These are phyloP conservation scores for Phytophthora europaea DNA, from an alignment of 352 stramenopile genomes.

Conservation along the genomic window DNA sequence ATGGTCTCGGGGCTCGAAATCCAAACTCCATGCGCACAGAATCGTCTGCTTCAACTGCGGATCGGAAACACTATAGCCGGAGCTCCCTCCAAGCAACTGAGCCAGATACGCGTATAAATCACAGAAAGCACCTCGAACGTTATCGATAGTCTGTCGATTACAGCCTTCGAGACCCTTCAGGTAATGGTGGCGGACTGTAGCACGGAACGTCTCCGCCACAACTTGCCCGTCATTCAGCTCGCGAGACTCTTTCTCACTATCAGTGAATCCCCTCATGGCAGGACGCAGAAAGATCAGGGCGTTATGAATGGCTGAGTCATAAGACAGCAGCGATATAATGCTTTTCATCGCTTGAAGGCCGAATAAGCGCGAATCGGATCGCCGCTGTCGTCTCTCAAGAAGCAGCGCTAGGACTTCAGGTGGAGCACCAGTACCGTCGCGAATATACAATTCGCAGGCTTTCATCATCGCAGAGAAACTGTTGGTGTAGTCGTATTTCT, in stretches of 20 bases:
- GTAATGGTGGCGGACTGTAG: conserved; percentile 89
- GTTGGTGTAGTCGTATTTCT: conserved; percentile 61
- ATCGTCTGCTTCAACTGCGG: conserved; percentile 82
- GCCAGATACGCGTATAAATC: conserved; percentile 81
- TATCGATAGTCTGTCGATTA: conserved; percentile 65
- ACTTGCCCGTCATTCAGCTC: conserved; percentile 82
- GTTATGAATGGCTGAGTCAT: conserved; percentile 82
- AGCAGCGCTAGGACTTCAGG: conserved; percentile 79
- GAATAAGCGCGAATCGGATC: conserved; percentile 81
- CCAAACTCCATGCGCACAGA: conserved; percentile 82
- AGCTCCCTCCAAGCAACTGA: conserved; percentile 53
- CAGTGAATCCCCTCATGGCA: conserved; percentile 85
- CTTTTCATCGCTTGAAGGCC: conserved; percentile 86
- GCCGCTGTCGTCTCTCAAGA: conserved; percentile 76
- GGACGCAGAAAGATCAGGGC: conserved; percentile 86
- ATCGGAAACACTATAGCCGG: conserved; percentile 47
- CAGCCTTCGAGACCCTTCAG: conserved; percentile 89
- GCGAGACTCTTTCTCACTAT: conserved; percentile 85
- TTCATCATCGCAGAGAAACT: conserved; percentile 87
- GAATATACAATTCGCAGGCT: conserved; percentile 90
- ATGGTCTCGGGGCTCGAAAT: conserved; percentile 88
- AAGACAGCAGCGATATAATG: conserved; percentile 77
- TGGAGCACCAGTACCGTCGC: conserved; percentile 81
- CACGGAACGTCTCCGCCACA: conserved; percentile 85
- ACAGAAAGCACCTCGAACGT: conserved; percentile 76